Base-by-base conservation (phyloP, 257 asterid species). In the Coffea eugenioides region DNA sequence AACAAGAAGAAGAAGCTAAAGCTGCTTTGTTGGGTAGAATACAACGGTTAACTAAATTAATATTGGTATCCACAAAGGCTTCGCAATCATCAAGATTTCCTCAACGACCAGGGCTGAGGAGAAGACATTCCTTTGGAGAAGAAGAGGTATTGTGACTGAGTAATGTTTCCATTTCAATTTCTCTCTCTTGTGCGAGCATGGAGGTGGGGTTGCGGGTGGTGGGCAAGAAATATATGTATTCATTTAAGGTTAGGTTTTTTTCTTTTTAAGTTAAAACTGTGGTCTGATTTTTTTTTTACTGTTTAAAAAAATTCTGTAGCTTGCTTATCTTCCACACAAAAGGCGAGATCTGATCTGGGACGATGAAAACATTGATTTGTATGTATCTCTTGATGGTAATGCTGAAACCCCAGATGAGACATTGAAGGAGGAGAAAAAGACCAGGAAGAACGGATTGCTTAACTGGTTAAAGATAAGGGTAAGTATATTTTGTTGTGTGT, bases 1-100 rank as follows among this genome's bases (percentile, higher is more conserved):
- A 96, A 87, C 92, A 94, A 86, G 99, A 96, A 92, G 99, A 96
- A 88, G 99, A 96, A 82, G 98, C 99, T 36, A 96, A 96, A 91
- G 98, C 97, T 85, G 98, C 99, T 78, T 84, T 96, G 77, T 84
- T 96, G 93, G 93, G 97, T 80, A 92, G 99, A 86, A 96, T 96
- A 87, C 99, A 96, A 86, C 90, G 97, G 84, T 85, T 96, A 80
- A 96, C 99, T 65, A 94, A 94, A 85, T 88, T 96, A 83, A 96
- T 96, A 84, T 96, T 96, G 76, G 99, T 96, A 41, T 96, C 99
- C 76, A 88, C 97, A 71, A 96, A 94, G 90, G 70, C 94, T 87
- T 85, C 98, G 79, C 97, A 83, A 65, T 82, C 98, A 31, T 83
- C 97, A 71, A 92, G 96, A 90, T 79, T 88, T 86, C 84, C 95